Evolutionary conservation across 306 rosid genomes (phyloP).

Genomic region (Quillaja saponaria): DNA sequence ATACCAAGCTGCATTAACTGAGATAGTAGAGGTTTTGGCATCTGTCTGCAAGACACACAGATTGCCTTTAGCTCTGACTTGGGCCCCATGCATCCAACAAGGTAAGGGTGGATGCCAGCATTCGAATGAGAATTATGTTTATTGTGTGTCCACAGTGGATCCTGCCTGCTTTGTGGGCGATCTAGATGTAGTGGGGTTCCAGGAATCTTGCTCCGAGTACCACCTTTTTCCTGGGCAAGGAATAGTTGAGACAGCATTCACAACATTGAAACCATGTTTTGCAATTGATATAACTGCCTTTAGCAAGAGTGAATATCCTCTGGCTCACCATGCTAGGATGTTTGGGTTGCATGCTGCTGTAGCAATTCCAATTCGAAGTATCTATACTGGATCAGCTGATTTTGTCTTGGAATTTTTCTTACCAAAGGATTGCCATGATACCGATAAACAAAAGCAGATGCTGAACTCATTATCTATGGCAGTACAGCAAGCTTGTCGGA

Average conservation of each 20-base stretch:
- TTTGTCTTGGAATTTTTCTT: constrained; percentile 65
- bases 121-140: constrained; percentile 26
- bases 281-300: constrained; percentile 52
- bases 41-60: constrained; percentile 54
- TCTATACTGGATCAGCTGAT: constrained; percentile 45
- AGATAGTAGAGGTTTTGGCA: constrained; percentile 50
- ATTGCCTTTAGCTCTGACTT: constrained; percentile 55
- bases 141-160: constrained; percentile 53
- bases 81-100: constrained; percentile 65
- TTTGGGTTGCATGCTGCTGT: constrained; percentile 60
- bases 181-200: constrained; percentile 36
- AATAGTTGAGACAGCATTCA: constrained; percentile 58
- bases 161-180: constrained; percentile 50
- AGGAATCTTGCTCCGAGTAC: constrained; percentile 49
- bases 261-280: constrained; percentile 51
- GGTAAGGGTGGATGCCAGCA: constrained; percentile 35
- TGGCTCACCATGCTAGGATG: constrained; percentile 52
- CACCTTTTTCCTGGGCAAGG: constrained; percentile 63
- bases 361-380: constrained; percentile 53
- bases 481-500: constrained; percentile 53
- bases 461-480: constrained; percentile 47
- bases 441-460: constrained; percentile 48
- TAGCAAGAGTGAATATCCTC: constrained; percentile 58
- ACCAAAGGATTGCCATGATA: constrained; percentile 48
- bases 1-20: constrained; percentile 52